Evolutionary conservation across 352 stramenopile species (phyloP).

Genomic region (Halophytophthora batemanensis): DNA sequence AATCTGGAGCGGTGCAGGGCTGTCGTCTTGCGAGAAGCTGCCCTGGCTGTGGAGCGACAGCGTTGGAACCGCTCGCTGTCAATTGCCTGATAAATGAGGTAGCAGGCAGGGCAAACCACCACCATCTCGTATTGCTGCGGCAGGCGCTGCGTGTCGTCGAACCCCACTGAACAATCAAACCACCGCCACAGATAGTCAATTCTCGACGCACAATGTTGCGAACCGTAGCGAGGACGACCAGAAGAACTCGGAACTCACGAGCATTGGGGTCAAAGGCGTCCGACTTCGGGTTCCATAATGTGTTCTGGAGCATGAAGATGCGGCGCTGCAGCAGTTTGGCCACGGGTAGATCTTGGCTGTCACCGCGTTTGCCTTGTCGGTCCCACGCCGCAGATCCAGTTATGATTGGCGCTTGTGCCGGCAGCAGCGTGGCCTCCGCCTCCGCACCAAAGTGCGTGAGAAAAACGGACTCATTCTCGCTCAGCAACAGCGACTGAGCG

Average conservation of each 20-base stretch:
- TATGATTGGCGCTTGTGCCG: slow-evolving; percentile 10
- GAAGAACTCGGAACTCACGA: slow-evolving; percentile 20
- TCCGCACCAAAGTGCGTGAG: slow-evolving; percentile 56
- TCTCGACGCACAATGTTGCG: neutral
- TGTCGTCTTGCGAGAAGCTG: slow-evolving; percentile 17
- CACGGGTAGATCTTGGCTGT: slow-evolving; percentile 2
- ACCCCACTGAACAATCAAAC: slow-evolving; percentile 35
- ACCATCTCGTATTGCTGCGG: slow-evolving; percentile 52
- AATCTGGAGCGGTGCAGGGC: slow-evolving; percentile 33
- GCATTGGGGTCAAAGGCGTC: slow-evolving; percentile 52
- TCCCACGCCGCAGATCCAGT: slow-evolving; percentile 8
- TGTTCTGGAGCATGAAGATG: slow-evolving; percentile 71
- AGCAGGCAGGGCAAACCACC: slow-evolving; percentile 36
- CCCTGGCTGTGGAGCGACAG: slow-evolving; percentile 31
- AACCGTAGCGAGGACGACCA: slow-evolving; percentile 1
- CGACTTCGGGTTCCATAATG: slow-evolving; percentile 66
- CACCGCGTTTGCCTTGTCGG: slow-evolving; percentile 1
- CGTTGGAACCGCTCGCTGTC: slow-evolving; percentile 41
- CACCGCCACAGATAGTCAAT: neutral
- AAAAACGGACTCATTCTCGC: slow-evolving; percentile 54
- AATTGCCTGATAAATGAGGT: slow-evolving; percentile 53
- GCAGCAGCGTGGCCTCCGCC: slow-evolving; percentile 34
- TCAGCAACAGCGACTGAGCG: slow-evolving; percentile 50
- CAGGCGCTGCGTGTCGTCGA: slow-evolving; percentile 38
- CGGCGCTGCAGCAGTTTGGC: slow-evolving; percentile 51